phyloP scores from a whole-genome alignment of 2,329 filamentous ascomycete species.

The Chalaropsis thielavioides region DNA sequence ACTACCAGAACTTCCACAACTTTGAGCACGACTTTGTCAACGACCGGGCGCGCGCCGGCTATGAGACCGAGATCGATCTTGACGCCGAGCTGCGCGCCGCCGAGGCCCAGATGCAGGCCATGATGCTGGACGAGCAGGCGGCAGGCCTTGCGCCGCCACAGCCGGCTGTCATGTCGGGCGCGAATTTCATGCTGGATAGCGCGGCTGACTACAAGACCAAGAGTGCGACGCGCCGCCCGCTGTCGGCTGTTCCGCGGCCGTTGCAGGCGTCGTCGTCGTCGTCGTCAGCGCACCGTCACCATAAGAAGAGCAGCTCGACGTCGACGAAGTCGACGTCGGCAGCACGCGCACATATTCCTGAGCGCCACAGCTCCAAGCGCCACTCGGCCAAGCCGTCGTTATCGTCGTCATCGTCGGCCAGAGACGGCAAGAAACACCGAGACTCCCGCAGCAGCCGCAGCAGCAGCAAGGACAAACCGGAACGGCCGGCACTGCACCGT shows the following conservation, averaged over 20 bases:
- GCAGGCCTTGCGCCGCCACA: not conserved
- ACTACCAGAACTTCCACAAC: not conserved
- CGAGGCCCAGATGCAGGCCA: not conserved
- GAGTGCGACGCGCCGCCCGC: not conserved
- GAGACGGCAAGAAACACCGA: not conserved
- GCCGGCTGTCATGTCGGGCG: not conserved
- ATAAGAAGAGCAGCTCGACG: not conserved
- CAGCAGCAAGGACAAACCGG: not conserved
- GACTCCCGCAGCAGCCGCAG: slow-evolving; percentile 2
- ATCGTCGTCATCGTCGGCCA: not conserved
- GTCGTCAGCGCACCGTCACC: not conserved
- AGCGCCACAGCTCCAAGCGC: not conserved
- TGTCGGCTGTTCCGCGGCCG: slow-evolving; percentile 5
- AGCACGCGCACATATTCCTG: not conserved
- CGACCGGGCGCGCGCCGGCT: not conserved
- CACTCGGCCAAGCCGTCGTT: not conserved
- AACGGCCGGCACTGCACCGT: not conserved
- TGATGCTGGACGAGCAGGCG: not conserved
- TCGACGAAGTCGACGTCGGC: not conserved
- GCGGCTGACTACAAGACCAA: not conserved
- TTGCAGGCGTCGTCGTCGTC: not conserved
- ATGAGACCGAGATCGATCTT: not conserved
- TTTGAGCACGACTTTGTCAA: not conserved
- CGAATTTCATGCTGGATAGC: not conserved
- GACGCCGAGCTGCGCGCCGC: not conserved